phyloP scores from a whole-genome alignment of 805 yeast genomes.

The Candida oleophila region DNA sequence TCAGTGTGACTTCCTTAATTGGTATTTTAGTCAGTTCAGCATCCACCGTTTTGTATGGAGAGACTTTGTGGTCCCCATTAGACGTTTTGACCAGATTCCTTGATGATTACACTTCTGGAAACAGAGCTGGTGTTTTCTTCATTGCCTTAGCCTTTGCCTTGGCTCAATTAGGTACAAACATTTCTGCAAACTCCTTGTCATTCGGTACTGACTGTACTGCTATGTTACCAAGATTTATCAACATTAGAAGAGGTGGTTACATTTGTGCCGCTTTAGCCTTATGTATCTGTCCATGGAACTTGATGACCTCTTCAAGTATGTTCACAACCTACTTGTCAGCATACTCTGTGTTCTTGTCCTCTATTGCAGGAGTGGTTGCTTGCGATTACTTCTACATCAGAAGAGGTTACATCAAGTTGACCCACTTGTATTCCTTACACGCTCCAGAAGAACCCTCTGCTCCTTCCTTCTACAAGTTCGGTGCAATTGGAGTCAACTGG shows the following conservation, averaged over 20 bases:
- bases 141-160: slow-evolving; percentile 68
- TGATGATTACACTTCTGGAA: slow-evolving; percentile 34
- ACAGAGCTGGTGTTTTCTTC: slow-evolving; percentile 48
- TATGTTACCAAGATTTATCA: slow-evolving; percentile 58
- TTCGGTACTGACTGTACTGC: slow-evolving; percentile 76
- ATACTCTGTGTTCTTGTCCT: slow-evolving; percentile 76
- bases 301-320: slow-evolving; percentile 63
- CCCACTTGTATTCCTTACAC: slow-evolving; percentile 58
- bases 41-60: slow-evolving; percentile 63
- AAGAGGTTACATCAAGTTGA: slow-evolving; percentile 64
- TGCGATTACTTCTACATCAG: slow-evolving; percentile 55
- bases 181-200: slow-evolving; percentile 68
- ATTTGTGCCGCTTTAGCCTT: slow-evolving; percentile 72
- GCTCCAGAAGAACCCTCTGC: slow-evolving; percentile 31
- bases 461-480: slow-evolving; percentile 55
- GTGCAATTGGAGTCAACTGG: slow-evolving; percentile 71
- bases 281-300: slow-evolving; percentile 81
- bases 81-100: slow-evolving; percentile 70
- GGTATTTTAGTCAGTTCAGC: slow-evolving; percentile 86
- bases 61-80: slow-evolving; percentile 79
- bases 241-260: slow-evolving; percentile 79
- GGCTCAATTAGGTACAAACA: slow-evolving; percentile 78
- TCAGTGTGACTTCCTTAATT: slow-evolving; percentile 77
- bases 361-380: slow-evolving; percentile 75
- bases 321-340: slow-evolving; percentile 82